Percentiles rank a stretch among this genome's conserved stretches.
These are phyloP conservation scores for Ettlia oleoabundans DNA, from an alignment of 139 green algal genomes.

Conservation along the genomic window DNA sequence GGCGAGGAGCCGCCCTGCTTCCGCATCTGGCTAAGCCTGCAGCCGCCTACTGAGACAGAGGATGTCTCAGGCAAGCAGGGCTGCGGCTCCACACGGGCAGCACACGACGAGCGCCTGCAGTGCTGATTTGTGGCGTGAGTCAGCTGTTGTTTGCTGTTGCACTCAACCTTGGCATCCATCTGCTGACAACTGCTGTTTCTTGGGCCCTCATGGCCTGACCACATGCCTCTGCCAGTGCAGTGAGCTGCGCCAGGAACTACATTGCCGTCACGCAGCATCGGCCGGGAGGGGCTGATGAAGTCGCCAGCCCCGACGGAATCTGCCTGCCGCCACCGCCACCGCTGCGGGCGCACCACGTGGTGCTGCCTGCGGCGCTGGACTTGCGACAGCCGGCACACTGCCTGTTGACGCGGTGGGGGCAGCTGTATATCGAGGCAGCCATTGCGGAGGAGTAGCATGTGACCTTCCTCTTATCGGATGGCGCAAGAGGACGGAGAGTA, in stretches of 20 bases:
- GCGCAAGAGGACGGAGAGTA: no score
- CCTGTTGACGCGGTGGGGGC: background rate
- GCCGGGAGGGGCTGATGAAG: background rate
- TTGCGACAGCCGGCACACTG: background rate
- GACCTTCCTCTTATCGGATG: no score
- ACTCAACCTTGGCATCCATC: no score
- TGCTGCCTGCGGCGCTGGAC: constrained; percentile 2
- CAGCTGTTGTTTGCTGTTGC: background rate
- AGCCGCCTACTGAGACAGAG: background rate
- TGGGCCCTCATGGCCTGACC: background rate
- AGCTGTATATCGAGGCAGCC: background rate
- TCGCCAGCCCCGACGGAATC: background rate
- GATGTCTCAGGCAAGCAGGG: background rate
- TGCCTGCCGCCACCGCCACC: constrained; percentile 12
- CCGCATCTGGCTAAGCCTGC: constrained; percentile 4
- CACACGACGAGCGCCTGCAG: no score
- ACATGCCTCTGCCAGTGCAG: background rate
- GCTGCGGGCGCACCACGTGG: background rate
- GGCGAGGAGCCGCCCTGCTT: background rate
- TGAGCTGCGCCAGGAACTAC: background rate
- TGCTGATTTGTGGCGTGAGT: no score
- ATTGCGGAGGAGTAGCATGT: background rate
- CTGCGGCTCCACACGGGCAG: no score
- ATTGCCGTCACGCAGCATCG: background rate
- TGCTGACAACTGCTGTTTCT: background rate